Percentiles rank a stretch among this genome's conserved stretches.
Conservation (phyloP, 164 flowering plant species). For the Euptelea pleiosperma region DNA sequence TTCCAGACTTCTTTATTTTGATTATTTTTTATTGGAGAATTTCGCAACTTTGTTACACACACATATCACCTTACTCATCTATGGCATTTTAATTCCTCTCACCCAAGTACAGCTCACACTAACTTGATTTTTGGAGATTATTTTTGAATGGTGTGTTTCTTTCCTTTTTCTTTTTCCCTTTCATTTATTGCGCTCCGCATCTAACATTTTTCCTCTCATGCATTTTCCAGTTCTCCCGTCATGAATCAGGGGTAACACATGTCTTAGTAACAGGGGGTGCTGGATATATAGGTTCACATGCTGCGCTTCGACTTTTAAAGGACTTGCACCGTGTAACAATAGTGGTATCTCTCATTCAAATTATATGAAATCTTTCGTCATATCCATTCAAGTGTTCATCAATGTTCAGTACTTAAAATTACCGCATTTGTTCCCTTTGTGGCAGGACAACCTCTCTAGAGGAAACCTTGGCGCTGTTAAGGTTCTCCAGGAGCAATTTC, state of each 20-base stretch:
- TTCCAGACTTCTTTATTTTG: no score
- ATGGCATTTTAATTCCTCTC: no score
- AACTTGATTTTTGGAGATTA: not conserved
- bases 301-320: conserved; percentile 75
- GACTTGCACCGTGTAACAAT: conserved; percentile 82
- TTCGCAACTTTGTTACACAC: no score
- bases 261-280: conserved; percentile 98
- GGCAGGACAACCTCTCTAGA: conserved; percentile 88
- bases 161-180: not conserved
- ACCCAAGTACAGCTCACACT: no score
- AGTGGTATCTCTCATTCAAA: conserved; percentile 52
- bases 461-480: conserved; percentile 87
- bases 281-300: conserved; percentile 98
- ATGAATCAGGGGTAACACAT: conserved; percentile 76
- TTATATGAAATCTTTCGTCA: not conserved
- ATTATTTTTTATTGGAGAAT: no score
- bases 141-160: not conserved
- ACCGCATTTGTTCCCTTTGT: conserved; percentile 4
- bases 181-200: not conserved
- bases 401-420: not conserved
- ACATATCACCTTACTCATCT: no score
- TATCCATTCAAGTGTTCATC: not conserved
- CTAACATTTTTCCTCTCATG: not conserved
- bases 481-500: conserved; percentile 69
- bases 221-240: conserved; percentile 59